Percentiles rank a stretch among this genome's conserved stretches.
Evolutionary conservation across 169 alveolate genomes (phyloP).

Genomic region (Amoebophrya sp.): DNA sequence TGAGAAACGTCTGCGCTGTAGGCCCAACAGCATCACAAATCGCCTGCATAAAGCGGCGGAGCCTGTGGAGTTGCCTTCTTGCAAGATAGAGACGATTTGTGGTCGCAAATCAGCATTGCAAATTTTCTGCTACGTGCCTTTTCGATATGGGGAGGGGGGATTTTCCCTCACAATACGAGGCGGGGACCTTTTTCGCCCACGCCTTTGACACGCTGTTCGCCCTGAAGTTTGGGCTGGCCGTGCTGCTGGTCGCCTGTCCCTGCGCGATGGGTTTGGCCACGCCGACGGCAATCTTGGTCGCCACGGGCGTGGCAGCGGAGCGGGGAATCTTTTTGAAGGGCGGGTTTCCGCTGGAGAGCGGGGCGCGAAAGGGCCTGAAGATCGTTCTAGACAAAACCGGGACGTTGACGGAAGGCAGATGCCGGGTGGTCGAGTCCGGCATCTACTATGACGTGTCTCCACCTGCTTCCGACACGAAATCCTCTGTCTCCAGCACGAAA

Average conservation of each 20-base stretch:
- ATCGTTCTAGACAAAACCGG: conserved; percentile 35
- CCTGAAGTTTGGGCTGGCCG: conserved; percentile 14
- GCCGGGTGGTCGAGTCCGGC: conserved; percentile 6
- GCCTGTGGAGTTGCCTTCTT: no score
- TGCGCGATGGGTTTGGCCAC: conserved; percentile 37
- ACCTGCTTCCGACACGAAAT: no score
- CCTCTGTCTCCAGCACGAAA: no score
- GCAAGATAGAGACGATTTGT: no score
- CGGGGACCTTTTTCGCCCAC: not conserved
- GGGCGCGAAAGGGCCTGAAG: not conserved
- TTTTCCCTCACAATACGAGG: not conserved
- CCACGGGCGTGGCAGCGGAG: conserved; percentile 30
- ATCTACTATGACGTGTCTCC: no score
- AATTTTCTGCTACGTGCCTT: no score
- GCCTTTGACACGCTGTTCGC: conserved; percentile 18
- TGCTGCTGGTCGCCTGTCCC: conserved; percentile 34
- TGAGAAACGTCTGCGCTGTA: no score
- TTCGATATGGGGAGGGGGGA: conserved; percentile 16
- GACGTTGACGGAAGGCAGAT: conserved; percentile 26
- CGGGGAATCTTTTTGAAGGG: conserved; percentile 23
- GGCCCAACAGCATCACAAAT: no score
- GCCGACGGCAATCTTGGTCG: conserved; percentile 32
- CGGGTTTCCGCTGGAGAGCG: conserved; percentile 26
- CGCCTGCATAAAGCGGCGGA: no score
- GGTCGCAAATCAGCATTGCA: no score